Evolutionary conservation across 1,284 basidiomycete species (phyloP).

Genomic region (Stygiomarasmius scandens): DNA sequence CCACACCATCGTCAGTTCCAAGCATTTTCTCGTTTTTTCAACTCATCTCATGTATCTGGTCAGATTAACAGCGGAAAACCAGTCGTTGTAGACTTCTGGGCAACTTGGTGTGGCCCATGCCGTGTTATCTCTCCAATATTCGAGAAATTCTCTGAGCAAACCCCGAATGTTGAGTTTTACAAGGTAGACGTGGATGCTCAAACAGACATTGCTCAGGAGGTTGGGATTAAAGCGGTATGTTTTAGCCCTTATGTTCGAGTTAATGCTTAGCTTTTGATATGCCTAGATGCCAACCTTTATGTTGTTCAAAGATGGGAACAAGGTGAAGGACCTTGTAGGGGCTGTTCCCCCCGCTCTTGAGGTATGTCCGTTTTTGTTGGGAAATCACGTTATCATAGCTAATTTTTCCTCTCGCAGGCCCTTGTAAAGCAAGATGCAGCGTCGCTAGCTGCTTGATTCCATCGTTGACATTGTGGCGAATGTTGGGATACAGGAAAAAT

Average conservation of each 20-base stretch:
- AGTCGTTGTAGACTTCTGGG: constrained; percentile 81
- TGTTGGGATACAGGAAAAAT: too few species aligned
- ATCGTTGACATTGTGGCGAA: too few species aligned
- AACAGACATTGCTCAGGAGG: constrained; percentile 57
- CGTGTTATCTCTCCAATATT: constrained; percentile 80
- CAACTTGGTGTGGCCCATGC: constrained; percentile 76
- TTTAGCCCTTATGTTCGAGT: not conserved
- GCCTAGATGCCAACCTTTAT: constrained; percentile 77
- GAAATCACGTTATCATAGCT: too few species aligned
- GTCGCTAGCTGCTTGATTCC: too few species aligned
- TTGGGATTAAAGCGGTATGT: constrained; percentile 72
- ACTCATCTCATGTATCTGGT: not conserved
- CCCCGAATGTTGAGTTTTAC: constrained; percentile 55
- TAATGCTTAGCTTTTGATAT: too few species aligned
- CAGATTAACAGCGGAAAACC: constrained; percentile 64
- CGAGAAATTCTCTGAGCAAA: constrained; percentile 58
- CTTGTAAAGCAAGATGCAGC: too few species aligned
- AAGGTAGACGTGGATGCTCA: constrained; percentile 82
- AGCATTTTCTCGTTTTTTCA: not conserved
- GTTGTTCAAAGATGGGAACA: constrained; percentile 69
- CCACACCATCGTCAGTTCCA: constrained; percentile 31
- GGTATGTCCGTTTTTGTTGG: constrained; percentile 13
- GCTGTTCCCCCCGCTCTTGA: constrained; percentile 44
- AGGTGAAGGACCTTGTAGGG: constrained; percentile 65
- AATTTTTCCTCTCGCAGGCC: too few species aligned